These are phyloP conservation scores for Tremella fuciformis DNA, from an alignment of 768 basidiomycete species.

Conservation along the genomic window DNA sequence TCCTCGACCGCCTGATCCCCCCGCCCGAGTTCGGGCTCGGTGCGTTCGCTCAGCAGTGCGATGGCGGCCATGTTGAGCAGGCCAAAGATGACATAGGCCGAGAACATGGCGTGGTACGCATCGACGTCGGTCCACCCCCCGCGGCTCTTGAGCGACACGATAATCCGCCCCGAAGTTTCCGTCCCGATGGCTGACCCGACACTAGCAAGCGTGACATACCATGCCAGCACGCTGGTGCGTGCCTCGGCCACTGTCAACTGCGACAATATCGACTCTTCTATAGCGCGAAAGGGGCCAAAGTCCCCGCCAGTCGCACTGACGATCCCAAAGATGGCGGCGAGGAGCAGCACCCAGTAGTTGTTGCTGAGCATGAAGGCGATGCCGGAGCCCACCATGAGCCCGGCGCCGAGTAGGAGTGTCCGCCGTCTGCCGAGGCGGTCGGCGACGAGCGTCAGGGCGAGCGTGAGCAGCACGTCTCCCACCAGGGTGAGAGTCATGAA, in stretches of 20 bases:
- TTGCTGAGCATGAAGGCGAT: constrained; percentile 22
- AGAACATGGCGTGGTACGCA: constrained; percentile 35
- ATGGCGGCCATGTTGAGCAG: constrained; percentile 20
- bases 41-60: constrained; percentile 13
- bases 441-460: constrained; percentile 38
- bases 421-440: constrained; percentile 38
- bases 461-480: constrained; percentile 42
- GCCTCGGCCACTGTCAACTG: constrained; percentile 26
- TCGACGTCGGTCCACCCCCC: constrained; percentile 25
- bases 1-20: constrained; percentile 7
- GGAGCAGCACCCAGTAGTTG: constrained; percentile 36
- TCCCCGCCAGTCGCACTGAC: constrained; percentile 37
- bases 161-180: constrained; percentile 20
- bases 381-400: constrained; percentile 39
- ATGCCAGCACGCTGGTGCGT: constrained; percentile 28
- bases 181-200: constrained; percentile 35
- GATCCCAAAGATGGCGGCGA: constrained; percentile 38
- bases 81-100: constrained; percentile 31
- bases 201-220: constrained; percentile 29
- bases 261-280: constrained; percentile 44
- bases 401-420: constrained; percentile 34
- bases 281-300: constrained; percentile 43
- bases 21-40: constrained; percentile 9
- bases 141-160: constrained; percentile 10
- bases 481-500: constrained; percentile 47